Evolutionary conservation across 2,329 filamentous ascomycete genomes (phyloP).

Genomic region (Thelonectria olida): DNA sequence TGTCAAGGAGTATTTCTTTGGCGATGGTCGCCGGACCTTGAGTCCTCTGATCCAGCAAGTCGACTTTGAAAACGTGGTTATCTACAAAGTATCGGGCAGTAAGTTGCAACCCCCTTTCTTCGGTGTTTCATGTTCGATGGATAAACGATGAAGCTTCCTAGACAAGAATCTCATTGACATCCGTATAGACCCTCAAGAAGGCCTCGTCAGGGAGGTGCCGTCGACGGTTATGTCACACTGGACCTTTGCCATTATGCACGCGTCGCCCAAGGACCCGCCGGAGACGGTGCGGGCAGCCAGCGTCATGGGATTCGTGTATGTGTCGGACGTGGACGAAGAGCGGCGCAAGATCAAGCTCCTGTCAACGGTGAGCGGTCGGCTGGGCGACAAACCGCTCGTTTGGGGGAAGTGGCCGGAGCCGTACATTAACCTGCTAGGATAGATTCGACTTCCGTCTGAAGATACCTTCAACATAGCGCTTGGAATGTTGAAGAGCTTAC

Average conservation of each 20-base stretch:
- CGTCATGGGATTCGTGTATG: conserved; percentile 92
- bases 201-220: conserved; percentile 70
- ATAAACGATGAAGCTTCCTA: background rate
- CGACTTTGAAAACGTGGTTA: conserved; percentile 76
- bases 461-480: background rate
- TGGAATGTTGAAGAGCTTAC: conserved; percentile 3
- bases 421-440: conserved; percentile 77
- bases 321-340: conserved; percentile 89
- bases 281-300: conserved; percentile 81
- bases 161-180: conserved; percentile 30
- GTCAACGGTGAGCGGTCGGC: conserved; percentile 82
- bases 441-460: background rate
- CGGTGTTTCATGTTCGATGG: too few relatives aligned
- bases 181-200: conserved; percentile 41
- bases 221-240: conserved; percentile 79
- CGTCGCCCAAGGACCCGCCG: conserved; percentile 72
- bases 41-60: conserved; percentile 89
- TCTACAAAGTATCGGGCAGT: conserved; percentile 77
- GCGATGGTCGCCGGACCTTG: conserved; percentile 77
- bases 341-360: conserved; percentile 83
- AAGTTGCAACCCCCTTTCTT: conserved; percentile 43
- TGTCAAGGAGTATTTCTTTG: conserved; percentile 95
- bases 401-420: conserved; percentile 90
- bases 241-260: conserved; percentile 86
- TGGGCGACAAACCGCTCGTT: conserved; percentile 82